Base-by-base conservation (phyloP, 768 basidiomycete genomes). In the Mycena epipterygia region DNA sequence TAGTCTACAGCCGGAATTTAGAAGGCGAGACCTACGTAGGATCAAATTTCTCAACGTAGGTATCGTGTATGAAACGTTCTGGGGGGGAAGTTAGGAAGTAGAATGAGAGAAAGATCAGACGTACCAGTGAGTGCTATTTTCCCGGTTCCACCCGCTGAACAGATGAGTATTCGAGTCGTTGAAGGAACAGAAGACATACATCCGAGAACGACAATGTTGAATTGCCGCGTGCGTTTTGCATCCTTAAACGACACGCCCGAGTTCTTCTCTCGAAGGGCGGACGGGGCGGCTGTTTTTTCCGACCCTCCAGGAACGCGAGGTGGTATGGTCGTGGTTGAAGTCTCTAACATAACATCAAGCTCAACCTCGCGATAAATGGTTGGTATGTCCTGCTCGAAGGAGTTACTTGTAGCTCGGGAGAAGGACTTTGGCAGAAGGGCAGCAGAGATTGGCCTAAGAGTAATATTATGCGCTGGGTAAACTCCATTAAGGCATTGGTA, bases 391-490 rank as follows among this genome's bases (percentile, higher is more conserved):
- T 32, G 30, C 51, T 60, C 58, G 29, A 60, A 29, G 27, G 58
- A 44, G 58, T 46, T 27, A 27, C 42, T 60, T 9, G 58, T 60
- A n/a, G 58, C 58, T 5, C 41, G 42, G 33, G 58, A 60, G 11
- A 46, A 44, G 13, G 58, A 59, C n/a, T 59, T 46, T 21, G 58
- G 58, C 29, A 59, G 12, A 59, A 59, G 58, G 21, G 42, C 30
- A 3, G 42, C 58, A n/a, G 58, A 44, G 16, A 44, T 3, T 46
- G 58, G 58, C 42, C 58, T 59, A 14, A 44, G 30, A 32, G 21
- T 59, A 46, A n/a, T n/a, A n/a, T n/a, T n/a, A n/a, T n/a, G n/a
- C n/a, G n/a, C n/a, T n/a, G n/a, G n/a, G n/a, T n/a, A n/a, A n/a
- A n/a, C n/a, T n/a, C n/a, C n/a, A n/a, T n/a, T n/a, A n/a, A n/a